Evolutionary conservation across 2,329 filamentous ascomycete species (phyloP).

Genomic region (Nemania sp.): DNA sequence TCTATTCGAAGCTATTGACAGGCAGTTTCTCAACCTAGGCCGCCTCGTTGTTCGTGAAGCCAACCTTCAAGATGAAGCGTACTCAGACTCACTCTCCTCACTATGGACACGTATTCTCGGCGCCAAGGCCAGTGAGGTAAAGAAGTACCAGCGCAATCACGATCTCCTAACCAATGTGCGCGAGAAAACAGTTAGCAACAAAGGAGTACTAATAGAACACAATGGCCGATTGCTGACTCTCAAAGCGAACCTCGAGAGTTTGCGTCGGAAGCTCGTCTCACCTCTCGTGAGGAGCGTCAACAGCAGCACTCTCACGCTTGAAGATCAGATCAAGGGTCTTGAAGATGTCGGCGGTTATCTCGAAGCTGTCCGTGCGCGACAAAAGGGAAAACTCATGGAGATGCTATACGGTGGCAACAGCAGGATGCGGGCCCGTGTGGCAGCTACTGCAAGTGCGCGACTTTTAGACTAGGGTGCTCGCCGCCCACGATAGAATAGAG

Average conservation of each 20-base stretch:
- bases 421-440: slow-evolving; percentile 39
- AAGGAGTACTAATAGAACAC: slow-evolving; percentile 86
- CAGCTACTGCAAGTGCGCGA: slow-evolving; percentile 38
- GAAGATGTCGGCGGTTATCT: slow-evolving; percentile 84
- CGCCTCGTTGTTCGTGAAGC: slow-evolving; percentile 87
- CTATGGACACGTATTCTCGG: slow-evolving; percentile 90
- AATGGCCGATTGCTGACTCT: slow-evolving; percentile 85
- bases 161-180: slow-evolving; percentile 82
- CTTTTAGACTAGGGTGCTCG: slow-evolving; percentile 27
- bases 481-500: slow-evolving; percentile 14
- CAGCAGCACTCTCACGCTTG: slow-evolving; percentile 77
- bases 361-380: slow-evolving; percentile 77
- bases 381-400: slow-evolving; percentile 87
- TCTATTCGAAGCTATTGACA: slow-evolving; percentile 92
- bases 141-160: slow-evolving; percentile 93
- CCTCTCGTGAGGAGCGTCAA: slow-evolving; percentile 81
- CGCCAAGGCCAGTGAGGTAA: slow-evolving; percentile 77
- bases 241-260: slow-evolving; percentile 86
- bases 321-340: slow-evolving; percentile 86
- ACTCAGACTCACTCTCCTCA: slow-evolving; percentile 83
- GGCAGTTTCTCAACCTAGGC: slow-evolving; percentile 88
- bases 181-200: slow-evolving; percentile 86
- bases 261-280: slow-evolving; percentile 84
- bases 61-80: slow-evolving; percentile 81
- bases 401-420: slow-evolving; percentile 72